Evolutionary conservation across 2,329 filamentous ascomycete species (phyloP).

Genomic region (Fusarium coffeatum): DNA sequence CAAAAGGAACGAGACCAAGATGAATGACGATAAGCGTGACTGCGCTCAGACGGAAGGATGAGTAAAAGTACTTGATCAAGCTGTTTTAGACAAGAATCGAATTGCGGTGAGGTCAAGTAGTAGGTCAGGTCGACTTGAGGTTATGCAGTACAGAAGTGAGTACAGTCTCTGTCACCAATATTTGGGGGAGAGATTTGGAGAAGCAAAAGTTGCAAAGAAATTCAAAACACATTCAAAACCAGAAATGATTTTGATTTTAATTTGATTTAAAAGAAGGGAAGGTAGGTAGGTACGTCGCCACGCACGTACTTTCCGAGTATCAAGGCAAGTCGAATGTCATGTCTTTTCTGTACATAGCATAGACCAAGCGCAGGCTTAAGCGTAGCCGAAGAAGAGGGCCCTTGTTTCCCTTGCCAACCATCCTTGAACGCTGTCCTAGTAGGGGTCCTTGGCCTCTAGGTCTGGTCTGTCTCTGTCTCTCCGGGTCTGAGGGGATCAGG

Average conservation of each 20-base stretch:
- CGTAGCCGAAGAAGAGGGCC: constrained; percentile 13
- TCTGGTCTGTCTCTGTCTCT: background rate
- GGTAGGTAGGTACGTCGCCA: constrained; percentile 21
- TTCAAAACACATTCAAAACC: background rate
- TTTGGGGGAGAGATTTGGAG: background rate
- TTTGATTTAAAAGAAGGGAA: background rate
- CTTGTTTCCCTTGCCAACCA: constrained; percentile 30
- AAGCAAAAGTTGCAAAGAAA: constrained; percentile 16
- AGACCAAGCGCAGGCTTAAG: constrained; percentile 31
- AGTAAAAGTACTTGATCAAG: constrained; percentile 14
- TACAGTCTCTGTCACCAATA: background rate
- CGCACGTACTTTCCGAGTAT: constrained; percentile 13
- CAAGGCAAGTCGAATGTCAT: constrained; percentile 7
- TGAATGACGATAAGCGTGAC: constrained; percentile 5
- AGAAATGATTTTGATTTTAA: background rate
- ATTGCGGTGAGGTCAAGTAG: constrained; percentile 37
- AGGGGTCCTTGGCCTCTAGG: constrained; percentile 9
- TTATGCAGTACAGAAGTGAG: background rate
- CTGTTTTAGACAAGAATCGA: constrained; percentile 30
- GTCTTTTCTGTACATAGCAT: background rate
- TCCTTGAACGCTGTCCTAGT: constrained; percentile 29
- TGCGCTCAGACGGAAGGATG: constrained; percentile 17
- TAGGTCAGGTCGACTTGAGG: background rate
- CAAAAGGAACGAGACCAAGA: constrained; percentile 1
- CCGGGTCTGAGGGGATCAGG: constrained; percentile 7